Evolutionary conservation across 495 filamentous ascomycete genomes (phyloP), one percentile per base, ranked within the genome.

Genomic region (Lindgomyces ingoldianus): DNA sequence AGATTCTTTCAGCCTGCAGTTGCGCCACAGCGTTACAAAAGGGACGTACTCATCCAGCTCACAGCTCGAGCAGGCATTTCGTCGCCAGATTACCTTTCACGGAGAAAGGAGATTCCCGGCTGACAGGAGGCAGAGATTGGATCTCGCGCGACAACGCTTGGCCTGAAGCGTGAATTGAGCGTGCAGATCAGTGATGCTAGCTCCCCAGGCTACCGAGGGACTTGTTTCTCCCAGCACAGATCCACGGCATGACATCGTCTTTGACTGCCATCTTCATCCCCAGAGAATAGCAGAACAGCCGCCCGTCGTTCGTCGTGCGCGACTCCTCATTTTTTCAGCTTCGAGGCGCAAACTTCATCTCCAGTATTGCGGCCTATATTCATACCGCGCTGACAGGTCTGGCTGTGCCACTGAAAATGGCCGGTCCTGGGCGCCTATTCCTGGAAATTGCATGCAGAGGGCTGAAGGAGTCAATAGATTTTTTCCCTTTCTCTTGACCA

Each of bases 371-470:
- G 44, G 44, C n/a, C 14, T 4, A 19, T 47, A 4, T 18, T 24
- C 44, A 8, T n/a, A 47, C 16, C 21, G 44, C 6, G 44, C 44
- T n/a, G 44, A 18, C 16, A 24, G 44, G 6, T 4, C 8, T 8
- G 16, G 21, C 29, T 18, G 39, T 16, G 26, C 42, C 39, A 47
- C 24, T 45, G 24, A n/a, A 47, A 14, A 3, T 26, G 27, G 10
- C 39, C 18, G 21, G 6, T 33, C 42, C 39, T 46, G 36, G 54
- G 39, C n/a, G 49, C 30, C 60, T 68, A 68, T 68, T 68, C 48
- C 58, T 58, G 65, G 65, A 68, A 58, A 68, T 68, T 67, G 45
- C 27, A 33, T 45, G 57, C 30, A 49, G 16, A 36, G 63, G 56
- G 56, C 54, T 65, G 57, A 53, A 61, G 48, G 19, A 36, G 30